Conservation (phyloP, 2,329 filamentous ascomycete genomes). For the Hysterium pulicare region DNA sequence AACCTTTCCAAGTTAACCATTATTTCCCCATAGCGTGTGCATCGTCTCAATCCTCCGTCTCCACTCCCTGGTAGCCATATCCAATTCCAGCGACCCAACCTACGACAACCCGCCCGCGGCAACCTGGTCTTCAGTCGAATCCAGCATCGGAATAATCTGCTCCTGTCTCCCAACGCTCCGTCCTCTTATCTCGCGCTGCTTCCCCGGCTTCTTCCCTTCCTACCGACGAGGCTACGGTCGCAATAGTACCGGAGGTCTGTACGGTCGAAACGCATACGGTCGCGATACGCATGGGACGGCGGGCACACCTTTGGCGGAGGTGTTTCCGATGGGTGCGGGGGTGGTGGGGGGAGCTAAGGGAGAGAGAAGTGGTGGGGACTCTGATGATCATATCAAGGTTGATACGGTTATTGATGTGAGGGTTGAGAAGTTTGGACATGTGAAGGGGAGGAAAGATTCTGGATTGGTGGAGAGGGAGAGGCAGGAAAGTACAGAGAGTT, state of each 20-base stretch:
- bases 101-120: slow-evolving; percentile 32
- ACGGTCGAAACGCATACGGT: background rate
- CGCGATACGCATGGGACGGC: too few species aligned
- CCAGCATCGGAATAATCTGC: slow-evolving; percentile 32
- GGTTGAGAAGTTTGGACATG: background rate
- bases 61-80: slow-evolving; percentile 24
- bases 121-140: slow-evolving; percentile 29
- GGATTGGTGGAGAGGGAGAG: background rate
- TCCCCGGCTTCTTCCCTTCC: slow-evolving; percentile 34
- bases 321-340: background rate
- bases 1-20: too few species aligned
- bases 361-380: background rate
- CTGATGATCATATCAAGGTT: background rate
- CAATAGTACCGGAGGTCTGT: too few species aligned
- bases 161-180: slow-evolving; percentile 35
- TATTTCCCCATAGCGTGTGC: slow-evolving; percentile 32
- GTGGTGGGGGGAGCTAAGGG: background rate
- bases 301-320: background rate
- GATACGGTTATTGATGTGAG: background rate
- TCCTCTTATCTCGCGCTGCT: slow-evolving; percentile 31
- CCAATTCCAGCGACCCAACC: slow-evolving; percentile 25
- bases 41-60: slow-evolving; percentile 33
- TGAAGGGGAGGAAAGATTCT: background rate
- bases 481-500: background rate
- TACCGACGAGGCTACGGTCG: background rate